These are phyloP conservation scores for Neonectria neomacrospora DNA, from an alignment of 2,329 filamentous ascomycete genomes.

Conservation along the genomic window DNA sequence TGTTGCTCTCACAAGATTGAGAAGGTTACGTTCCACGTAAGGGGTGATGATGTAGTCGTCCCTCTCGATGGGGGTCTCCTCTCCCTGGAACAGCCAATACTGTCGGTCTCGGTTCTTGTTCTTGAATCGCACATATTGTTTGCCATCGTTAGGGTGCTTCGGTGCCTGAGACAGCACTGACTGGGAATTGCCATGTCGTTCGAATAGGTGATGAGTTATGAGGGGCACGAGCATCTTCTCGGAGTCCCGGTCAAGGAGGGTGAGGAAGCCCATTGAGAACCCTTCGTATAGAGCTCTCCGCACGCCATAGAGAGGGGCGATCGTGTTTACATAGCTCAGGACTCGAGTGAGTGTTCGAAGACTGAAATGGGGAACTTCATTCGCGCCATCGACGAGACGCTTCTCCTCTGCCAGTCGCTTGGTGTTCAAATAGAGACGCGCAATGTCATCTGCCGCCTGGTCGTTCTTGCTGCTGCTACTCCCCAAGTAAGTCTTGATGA, in stretches of 20 bases:
- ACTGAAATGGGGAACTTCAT: slow-evolving; percentile 97
- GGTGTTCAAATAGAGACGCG: slow-evolving; percentile 87
- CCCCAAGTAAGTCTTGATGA: slow-evolving; percentile 89
- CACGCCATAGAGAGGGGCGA: slow-evolving; percentile 84
- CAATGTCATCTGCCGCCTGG: slow-evolving; percentile 81
- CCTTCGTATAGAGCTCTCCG: slow-evolving; percentile 91
- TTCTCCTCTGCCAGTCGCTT: slow-evolving; percentile 85
- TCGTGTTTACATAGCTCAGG: slow-evolving; percentile 86
- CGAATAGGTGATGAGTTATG: slow-evolving; percentile 83
- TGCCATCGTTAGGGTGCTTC: slow-evolving; percentile 79
- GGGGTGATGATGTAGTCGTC: slow-evolving; percentile 95
- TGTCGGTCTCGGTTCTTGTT: slow-evolving; percentile 73
- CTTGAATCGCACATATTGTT: slow-evolving; percentile 81
- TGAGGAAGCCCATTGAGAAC: slow-evolving; percentile 98
- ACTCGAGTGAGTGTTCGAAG: slow-evolving; percentile 92
- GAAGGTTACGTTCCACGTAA: slow-evolving; percentile 92
- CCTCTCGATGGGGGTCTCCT: slow-evolving; percentile 71
- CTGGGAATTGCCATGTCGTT: slow-evolving; percentile 72
- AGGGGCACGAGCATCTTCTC: slow-evolving; percentile 82
- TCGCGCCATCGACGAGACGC: slow-evolving; percentile 90
- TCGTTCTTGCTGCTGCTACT: slow-evolving; percentile 76
- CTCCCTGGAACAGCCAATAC: slow-evolving; percentile 89
- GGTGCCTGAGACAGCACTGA: slow-evolving; percentile 83
- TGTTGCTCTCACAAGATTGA: slow-evolving; percentile 92
- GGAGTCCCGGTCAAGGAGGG: slow-evolving; percentile 83